These are phyloP conservation scores for Senecio squalidus DNA, from an alignment of 140 eudicot species.

Conservation along the genomic window DNA sequence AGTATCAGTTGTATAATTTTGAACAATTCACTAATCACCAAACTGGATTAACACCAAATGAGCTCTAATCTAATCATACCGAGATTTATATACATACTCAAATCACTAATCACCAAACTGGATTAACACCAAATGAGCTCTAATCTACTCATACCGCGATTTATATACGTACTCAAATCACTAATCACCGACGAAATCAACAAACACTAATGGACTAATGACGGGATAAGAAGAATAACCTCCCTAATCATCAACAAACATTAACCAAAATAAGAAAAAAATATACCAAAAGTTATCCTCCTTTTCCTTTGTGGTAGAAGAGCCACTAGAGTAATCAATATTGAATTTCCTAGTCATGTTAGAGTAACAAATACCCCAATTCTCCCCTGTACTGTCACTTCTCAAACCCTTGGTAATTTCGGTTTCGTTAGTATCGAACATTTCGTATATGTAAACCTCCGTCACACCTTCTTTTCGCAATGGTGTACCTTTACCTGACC, in stretches of 20 bases:
- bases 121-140: not conserved
- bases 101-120: not conserved
- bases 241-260: slow-evolving; percentile 1
- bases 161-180: slow-evolving; percentile 7
- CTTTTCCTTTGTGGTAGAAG: too few relatives aligned
- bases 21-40: too few relatives aligned
- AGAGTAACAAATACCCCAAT: slow-evolving; percentile 74
- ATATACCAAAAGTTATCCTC: not conserved
- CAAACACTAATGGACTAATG: not conserved
- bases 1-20: too few relatives aligned
- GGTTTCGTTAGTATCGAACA: slow-evolving; percentile 54
- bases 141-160: slow-evolving; percentile 12
- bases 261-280: slow-evolving; percentile 7
- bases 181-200: slow-evolving; percentile 9
- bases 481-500: slow-evolving; percentile 67
- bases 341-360: slow-evolving; percentile 64
- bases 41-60: too few relatives aligned
- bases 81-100: not conserved
- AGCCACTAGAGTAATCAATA: too few relatives aligned
- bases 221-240: not conserved
- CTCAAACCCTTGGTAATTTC: slow-evolving; percentile 7
- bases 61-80: too few relatives aligned
- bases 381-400: slow-evolving; percentile 13
- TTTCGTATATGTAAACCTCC: slow-evolving; percentile 57
- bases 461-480: slow-evolving; percentile 72